Evolutionary conservation across 108 stramenopile species (phyloP), one percentile per base, ranked within the genome.

Genomic region (Fragilaria radians): DNA sequence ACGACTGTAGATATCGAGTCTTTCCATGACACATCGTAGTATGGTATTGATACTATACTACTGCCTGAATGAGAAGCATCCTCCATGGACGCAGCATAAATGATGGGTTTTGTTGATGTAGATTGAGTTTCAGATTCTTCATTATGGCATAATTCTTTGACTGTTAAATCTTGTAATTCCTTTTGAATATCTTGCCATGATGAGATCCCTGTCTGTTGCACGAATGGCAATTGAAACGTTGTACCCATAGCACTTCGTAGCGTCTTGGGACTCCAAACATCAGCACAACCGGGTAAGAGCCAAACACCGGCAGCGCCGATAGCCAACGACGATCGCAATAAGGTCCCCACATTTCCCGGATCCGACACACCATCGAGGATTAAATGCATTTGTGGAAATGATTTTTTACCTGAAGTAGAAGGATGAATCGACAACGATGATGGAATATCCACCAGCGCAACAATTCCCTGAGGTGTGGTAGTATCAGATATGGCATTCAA

Each of bases 251-350:
- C 76, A 9, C 83, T 76, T 26, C 92, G 76, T 0, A 94, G 66
- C 1, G 81, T 80, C 62, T 94, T 94, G 0, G 92, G 89, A 66
- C 73, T 79, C 85, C 85, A 94, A n/a, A 82, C 80, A 64, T 94
- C 92, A 58, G 85, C 88, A 36, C 78, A 74, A 48, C 68, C 81
- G 21, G 85, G 85, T 46, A 94, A 49, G 25, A 94, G 55, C 11
- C 86, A 32, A 36, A 94, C 73, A 19, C 72, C 85, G 2, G 80
- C 61, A 22, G 76, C 81, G 51, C 84, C 70, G 0, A 79, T 68
- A 27, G 92, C 92, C n/a, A 76, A 69, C 24, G 74, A 66, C 9
- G 85, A 69, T 51, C 92, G 68, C 18, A 90, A 49, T 29, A 94
- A 62, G 5, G 89, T 90, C 5, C 92, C 92, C 19, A 89, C 70